Conservation (phyloP, 495 filamentous ascomycete species). For the Annulohypoxylon stygium region DNA sequence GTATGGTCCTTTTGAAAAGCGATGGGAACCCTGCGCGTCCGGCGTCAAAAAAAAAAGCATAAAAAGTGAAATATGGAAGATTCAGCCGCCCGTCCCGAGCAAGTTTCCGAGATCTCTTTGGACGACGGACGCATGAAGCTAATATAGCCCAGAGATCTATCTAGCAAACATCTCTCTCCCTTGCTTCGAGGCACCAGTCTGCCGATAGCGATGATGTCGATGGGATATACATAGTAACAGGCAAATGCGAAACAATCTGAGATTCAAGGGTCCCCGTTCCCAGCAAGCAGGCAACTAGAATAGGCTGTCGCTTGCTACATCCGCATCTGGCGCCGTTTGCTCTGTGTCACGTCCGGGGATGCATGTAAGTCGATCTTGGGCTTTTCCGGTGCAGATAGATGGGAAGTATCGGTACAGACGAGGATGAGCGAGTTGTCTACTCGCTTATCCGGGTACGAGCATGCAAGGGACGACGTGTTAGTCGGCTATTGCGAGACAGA, state of each 20-base stretch:
- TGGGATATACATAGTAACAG: slow-evolving; percentile 1
- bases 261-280: background rate
- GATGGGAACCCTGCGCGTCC: background rate
- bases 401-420: background rate
- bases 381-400: background rate
- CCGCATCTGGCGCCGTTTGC: slow-evolving; percentile 8
- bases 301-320: slow-evolving; percentile 8
- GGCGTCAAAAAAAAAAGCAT: background rate
- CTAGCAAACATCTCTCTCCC: slow-evolving; percentile 8
- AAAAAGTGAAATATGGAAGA: background rate
- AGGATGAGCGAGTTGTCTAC: background rate
- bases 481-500: background rate
- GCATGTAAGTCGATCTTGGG: slow-evolving; percentile 14
- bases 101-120: background rate
- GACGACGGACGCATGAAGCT: background rate
- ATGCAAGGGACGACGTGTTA: slow-evolving; percentile 23
- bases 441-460: background rate
- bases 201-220: background rate
- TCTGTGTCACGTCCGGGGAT: slow-evolving; percentile 16
- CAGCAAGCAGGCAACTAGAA: background rate
- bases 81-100: background rate
- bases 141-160: background rate
- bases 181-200: background rate
- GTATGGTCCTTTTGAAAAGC: background rate
- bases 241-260: background rate